Conservation (phyloP, 2,329 filamentous ascomycete genomes). For the Chaetomiaceae sp. region DNA sequence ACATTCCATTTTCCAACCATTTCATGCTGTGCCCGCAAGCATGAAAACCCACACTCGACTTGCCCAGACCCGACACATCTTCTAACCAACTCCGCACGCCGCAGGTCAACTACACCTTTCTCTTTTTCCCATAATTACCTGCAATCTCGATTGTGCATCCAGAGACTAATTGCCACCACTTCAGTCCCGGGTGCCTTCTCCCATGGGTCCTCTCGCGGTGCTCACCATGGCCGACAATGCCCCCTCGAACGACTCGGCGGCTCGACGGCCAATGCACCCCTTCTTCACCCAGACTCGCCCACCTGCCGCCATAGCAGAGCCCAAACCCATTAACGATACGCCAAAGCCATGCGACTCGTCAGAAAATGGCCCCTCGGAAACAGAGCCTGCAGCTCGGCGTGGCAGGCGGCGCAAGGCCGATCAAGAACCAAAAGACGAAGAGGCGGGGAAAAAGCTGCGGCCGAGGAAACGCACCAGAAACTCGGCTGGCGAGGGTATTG, state of each 20-base stretch:
- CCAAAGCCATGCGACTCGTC: not conserved
- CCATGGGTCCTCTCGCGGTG: slow-evolving; percentile 42
- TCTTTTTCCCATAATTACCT: not conserved
- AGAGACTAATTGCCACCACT: not conserved
- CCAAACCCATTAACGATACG: not conserved
- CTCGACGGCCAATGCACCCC: slow-evolving; percentile 48
- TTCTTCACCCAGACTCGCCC: slow-evolving; percentile 42
- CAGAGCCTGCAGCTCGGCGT: slow-evolving; percentile 8
- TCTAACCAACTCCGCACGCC: slow-evolving; percentile 3
- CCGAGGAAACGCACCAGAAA: slow-evolving; percentile 27
- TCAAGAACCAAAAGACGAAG: slow-evolving; percentile 15
- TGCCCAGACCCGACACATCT: slow-evolving; percentile 16
- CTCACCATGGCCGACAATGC: slow-evolving; percentile 39
- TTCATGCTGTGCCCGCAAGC: not conserved
- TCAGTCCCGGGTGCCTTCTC: slow-evolving; percentile 14
- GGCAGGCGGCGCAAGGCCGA: slow-evolving; percentile 29
- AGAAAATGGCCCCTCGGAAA: slow-evolving; percentile 12
- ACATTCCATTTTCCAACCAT: not conserved
- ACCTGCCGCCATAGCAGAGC: not conserved
- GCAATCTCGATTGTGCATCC: not conserved
- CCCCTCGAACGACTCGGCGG: slow-evolving; percentile 5
- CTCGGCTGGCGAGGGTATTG: slow-evolving; percentile 22
- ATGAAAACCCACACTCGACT: slow-evolving; percentile 7
- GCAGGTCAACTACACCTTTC: not conserved
- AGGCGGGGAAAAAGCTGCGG: slow-evolving; percentile 21